Evolutionary conservation across 306 rosid species (phyloP).

Genomic region (Corylus americana): DNA sequence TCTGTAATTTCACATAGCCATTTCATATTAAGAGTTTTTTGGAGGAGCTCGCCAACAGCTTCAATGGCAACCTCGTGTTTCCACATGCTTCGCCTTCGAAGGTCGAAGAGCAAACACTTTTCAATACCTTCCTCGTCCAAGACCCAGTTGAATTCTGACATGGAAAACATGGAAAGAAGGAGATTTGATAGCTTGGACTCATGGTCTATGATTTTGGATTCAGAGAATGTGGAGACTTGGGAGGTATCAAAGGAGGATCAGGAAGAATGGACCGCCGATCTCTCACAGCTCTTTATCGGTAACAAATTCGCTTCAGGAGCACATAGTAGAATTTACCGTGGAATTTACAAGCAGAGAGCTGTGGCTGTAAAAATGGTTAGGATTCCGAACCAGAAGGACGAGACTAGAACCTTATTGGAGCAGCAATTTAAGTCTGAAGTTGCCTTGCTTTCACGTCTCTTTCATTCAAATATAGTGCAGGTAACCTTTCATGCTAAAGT

Average conservation of each 20-base stretch:
- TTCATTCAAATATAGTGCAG: conserved; percentile 96
- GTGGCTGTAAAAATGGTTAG: conserved; percentile 99
- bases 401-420: conserved; percentile 70
- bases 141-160: conserved; percentile 47
- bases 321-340: conserved; percentile 89
- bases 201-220: conserved; percentile 95
- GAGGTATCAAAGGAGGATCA: conserved; percentile 83
- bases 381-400: conserved; percentile 75
- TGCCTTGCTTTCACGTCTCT: conserved; percentile 88
- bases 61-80: conserved; percentile 79
- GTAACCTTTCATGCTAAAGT: conserved; percentile 29
- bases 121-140: conserved; percentile 56
- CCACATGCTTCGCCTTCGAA: conserved; percentile 53
- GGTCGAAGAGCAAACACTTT: conserved; percentile 67
- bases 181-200: conserved; percentile 97
- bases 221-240: conserved; percentile 96
- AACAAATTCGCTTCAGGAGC: conserved; percentile 97
- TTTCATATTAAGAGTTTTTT: conserved; percentile 4
- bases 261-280: conserved; percentile 95
- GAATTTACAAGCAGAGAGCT: conserved; percentile 95
- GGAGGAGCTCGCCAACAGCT: conserved; percentile 21
- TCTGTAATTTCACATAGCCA: neutral
- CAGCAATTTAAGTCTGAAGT: conserved; percentile 94
- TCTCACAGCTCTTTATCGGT: conserved; percentile 90
- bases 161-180: conserved; percentile 77